Conservation (phyloP, 1,284 basidiomycete genomes). For the Ustilago esculenta region DNA sequence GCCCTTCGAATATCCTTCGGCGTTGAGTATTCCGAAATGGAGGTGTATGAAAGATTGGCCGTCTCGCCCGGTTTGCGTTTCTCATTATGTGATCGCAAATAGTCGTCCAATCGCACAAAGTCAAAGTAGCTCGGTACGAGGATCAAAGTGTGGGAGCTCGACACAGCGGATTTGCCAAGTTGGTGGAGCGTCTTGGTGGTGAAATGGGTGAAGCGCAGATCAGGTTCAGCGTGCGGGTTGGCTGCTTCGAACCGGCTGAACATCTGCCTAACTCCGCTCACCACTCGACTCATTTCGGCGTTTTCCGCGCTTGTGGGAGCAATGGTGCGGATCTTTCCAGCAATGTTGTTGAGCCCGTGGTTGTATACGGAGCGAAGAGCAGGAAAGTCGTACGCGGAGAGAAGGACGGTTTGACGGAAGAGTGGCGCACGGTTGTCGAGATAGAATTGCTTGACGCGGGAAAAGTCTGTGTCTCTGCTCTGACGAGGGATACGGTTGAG, state of each 20-base stretch:
- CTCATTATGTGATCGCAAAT: conserved; percentile 73
- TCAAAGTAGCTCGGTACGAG: conserved; percentile 96
- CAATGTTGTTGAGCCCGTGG: conserved; percentile 78
- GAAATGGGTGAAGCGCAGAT: conserved; percentile 86
- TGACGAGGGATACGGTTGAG: conserved; percentile 90
- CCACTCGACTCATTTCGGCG: conserved; percentile 35
- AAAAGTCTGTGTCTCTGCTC: conserved; percentile 93
- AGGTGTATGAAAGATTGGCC: conserved; percentile 71
- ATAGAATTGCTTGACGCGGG: conserved; percentile 96
- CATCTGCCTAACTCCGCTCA: conserved; percentile 70
- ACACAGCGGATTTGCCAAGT: conserved; percentile 88
- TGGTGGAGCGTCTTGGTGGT: conserved; percentile 83
- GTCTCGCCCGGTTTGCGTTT: conserved; percentile 62
- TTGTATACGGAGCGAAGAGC: conserved; percentile 85
- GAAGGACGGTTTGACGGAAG: conserved; percentile 85
- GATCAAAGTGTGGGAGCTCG: conserved; percentile 84
- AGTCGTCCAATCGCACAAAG: conserved; percentile 88
- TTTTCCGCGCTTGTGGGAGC: conserved; percentile 3
- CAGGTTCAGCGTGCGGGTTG: conserved; percentile 81
- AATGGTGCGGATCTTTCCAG: conserved; percentile 75
- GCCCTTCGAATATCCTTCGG: conserved; percentile 93
- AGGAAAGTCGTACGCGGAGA: conserved; percentile 89
- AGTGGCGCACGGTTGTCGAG: conserved; percentile 82
- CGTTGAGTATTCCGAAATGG: conserved; percentile 94
- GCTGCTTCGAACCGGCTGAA: conserved; percentile 80